phyloP scores from a whole-genome alignment of 1,284 basidiomycete genomes.

The Rhodotorula mucilaginosa region DNA sequence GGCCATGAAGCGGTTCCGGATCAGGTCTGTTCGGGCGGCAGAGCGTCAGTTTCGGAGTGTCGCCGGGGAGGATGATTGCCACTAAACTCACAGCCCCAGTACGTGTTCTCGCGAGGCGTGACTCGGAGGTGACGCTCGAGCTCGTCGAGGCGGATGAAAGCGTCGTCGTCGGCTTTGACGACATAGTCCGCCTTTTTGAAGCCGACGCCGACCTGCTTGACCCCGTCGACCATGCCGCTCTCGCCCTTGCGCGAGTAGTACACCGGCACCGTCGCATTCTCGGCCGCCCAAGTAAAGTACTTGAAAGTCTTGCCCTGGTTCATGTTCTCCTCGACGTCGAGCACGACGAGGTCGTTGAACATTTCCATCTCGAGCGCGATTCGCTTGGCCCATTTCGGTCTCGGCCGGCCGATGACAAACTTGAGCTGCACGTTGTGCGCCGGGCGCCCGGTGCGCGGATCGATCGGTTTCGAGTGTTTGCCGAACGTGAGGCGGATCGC shows the following conservation, averaged over 20 bases:
- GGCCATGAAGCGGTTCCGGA: constrained; percentile 92
- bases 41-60: not conserved
- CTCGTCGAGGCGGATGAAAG: constrained; percentile 90
- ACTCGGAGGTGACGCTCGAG: constrained; percentile 79
- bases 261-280: constrained; percentile 84
- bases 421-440: constrained; percentile 77
- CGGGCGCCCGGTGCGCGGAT: constrained; percentile 47
- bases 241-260: constrained; percentile 41
- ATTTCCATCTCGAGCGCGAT: constrained; percentile 88
- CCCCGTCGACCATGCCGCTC: constrained; percentile 21
- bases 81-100: constrained; percentile 72
- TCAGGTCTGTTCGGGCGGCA: constrained; percentile 59
- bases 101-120: constrained; percentile 69
- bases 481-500: constrained; percentile 88
- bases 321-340: constrained; percentile 87
- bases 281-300: constrained; percentile 84
- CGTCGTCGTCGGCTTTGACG: constrained; percentile 89
- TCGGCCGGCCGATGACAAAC: constrained; percentile 85
- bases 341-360: constrained; percentile 83
- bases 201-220: constrained; percentile 56
- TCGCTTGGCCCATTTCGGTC: constrained; percentile 71
- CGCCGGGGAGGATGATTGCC: not conserved
- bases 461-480: constrained; percentile 58
- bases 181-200: constrained; percentile 72
- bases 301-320: constrained; percentile 81